Evolutionary conservation across 2,329 filamentous ascomycete species (phyloP).

Genomic region (Colletotrichum salicis): DNA sequence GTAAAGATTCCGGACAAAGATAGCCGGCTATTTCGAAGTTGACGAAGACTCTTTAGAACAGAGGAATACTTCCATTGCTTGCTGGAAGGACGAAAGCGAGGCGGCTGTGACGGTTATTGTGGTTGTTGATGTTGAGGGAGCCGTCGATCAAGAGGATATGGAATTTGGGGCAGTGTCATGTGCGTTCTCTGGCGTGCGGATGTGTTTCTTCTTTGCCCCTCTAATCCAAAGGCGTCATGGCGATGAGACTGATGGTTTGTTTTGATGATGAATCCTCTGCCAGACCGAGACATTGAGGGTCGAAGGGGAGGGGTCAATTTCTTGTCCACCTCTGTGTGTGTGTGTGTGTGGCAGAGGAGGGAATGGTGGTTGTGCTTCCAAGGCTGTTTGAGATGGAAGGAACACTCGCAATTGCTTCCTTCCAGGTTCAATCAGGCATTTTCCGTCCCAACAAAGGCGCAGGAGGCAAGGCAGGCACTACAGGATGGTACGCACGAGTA

Average conservation of each 20-base stretch:
- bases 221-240: background rate
- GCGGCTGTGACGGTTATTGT: background rate
- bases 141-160: slow-evolving; percentile 12
- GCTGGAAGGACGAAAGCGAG: background rate
- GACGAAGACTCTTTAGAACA: background rate
- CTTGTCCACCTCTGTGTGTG: too few species aligned
- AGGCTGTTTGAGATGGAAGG: background rate
- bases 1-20: background rate
- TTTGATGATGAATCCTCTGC: slow-evolving; percentile 24
- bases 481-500: background rate
- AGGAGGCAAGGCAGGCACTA: background rate
- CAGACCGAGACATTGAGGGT: background rate
- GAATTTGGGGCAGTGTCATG: slow-evolving; percentile 10
- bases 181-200: slow-evolving; percentile 11
- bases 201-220: slow-evolving; percentile 8
- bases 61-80: background rate
- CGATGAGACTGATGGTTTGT: slow-evolving; percentile 7
- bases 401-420: background rate
- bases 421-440: too few species aligned
- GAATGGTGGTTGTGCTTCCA: background rate
- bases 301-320: background rate
- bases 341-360: too few species aligned
- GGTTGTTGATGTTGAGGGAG: background rate
- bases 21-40: background rate
- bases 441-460: background rate